Percentiles rank a stretch among this genome's conserved stretches.
Evolutionary conservation across 495 filamentous ascomycete species (phyloP).

Genomic region (Penicillium chermesinum): DNA sequence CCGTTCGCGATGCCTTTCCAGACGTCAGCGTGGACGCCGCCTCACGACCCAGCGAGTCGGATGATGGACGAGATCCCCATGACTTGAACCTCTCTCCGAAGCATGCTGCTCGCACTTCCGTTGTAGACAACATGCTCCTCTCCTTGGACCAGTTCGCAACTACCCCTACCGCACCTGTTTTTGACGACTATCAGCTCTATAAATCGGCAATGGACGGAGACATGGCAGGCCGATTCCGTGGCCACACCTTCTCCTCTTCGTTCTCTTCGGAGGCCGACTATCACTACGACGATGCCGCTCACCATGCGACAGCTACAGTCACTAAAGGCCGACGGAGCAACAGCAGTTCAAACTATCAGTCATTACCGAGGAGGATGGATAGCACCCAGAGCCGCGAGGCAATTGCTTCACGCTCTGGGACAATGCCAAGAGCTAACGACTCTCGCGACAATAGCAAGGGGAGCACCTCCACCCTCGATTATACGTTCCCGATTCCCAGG

Average conservation of each 20-base stretch:
- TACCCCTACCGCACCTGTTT: slow-evolving; percentile 39
- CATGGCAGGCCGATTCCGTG: slow-evolving; percentile 42
- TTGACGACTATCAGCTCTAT: slow-evolving; percentile 41
- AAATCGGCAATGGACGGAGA: slow-evolving; percentile 37
- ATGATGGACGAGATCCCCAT: slow-evolving; percentile 69
- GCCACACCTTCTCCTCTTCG: slow-evolving; percentile 61
- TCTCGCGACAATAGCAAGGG: slow-evolving; percentile 64
- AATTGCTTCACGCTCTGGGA: slow-evolving; percentile 27
- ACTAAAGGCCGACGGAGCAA: slow-evolving; percentile 64
- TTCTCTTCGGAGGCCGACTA: slow-evolving; percentile 73
- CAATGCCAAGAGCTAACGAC: slow-evolving; percentile 22
- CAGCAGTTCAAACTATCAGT: slow-evolving; percentile 72
- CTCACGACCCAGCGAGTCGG: slow-evolving; percentile 38
- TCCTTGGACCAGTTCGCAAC: slow-evolving; percentile 74
- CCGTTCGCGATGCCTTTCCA: slow-evolving; percentile 47
- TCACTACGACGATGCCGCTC: slow-evolving; percentile 57
- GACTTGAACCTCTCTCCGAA: slow-evolving; percentile 74
- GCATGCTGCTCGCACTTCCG: slow-evolving; percentile 74
- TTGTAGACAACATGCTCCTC: slow-evolving; percentile 87
- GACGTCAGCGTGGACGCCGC: slow-evolving; percentile 41
- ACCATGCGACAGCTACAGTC: slow-evolving; percentile 50
- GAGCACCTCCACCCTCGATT: slow-evolving; percentile 67
- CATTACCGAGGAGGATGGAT: slow-evolving; percentile 57
- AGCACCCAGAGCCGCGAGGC: slow-evolving; percentile 50
- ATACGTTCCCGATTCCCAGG: slow-evolving; percentile 40